These are phyloP conservation scores for Citeromyces nyonsensis DNA, from an alignment of 805 yeast genomes.

Conservation along the genomic window DNA sequence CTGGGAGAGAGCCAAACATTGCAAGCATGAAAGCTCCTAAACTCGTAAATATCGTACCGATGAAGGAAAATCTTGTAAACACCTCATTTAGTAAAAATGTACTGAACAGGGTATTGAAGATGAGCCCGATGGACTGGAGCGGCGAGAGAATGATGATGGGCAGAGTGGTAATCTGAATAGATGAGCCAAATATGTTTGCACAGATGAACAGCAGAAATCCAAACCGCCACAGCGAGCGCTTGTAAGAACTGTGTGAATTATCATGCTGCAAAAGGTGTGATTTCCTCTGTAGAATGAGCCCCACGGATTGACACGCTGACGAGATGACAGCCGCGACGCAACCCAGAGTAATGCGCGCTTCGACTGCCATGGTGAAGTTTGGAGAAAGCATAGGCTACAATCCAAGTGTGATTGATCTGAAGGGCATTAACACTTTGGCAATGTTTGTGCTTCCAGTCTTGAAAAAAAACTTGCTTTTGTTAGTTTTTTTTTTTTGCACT, in stretches of 20 bases:
- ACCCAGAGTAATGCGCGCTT: conserved; percentile 21
- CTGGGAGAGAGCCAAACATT: conserved; percentile 30
- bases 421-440: too few species aligned
- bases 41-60: conserved; percentile 56
- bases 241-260: conserved; percentile 18
- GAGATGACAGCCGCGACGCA: conserved; percentile 60
- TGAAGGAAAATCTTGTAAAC: conserved; percentile 37
- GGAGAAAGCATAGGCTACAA: background rate
- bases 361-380: background rate
- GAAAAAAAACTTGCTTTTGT: background rate
- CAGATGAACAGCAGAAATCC: conserved; percentile 60
- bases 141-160: conserved; percentile 75
- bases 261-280: conserved; percentile 37
- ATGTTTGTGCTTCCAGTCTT: too few species aligned
- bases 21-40: conserved; percentile 72
- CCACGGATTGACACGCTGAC: conserved; percentile 68
- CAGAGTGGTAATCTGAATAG: conserved; percentile 70
- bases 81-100: conserved; percentile 50
- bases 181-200: conserved; percentile 67
- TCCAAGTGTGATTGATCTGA: background rate
- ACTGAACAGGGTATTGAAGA: conserved; percentile 70
- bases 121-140: conserved; percentile 75
- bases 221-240: conserved; percentile 52
- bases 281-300: conserved; percentile 69
- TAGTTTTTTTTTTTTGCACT: conserved; percentile 1